Evolutionary conservation across 2,329 filamentous ascomycete species (phyloP).

Genomic region (Aspergillus sp.): DNA sequence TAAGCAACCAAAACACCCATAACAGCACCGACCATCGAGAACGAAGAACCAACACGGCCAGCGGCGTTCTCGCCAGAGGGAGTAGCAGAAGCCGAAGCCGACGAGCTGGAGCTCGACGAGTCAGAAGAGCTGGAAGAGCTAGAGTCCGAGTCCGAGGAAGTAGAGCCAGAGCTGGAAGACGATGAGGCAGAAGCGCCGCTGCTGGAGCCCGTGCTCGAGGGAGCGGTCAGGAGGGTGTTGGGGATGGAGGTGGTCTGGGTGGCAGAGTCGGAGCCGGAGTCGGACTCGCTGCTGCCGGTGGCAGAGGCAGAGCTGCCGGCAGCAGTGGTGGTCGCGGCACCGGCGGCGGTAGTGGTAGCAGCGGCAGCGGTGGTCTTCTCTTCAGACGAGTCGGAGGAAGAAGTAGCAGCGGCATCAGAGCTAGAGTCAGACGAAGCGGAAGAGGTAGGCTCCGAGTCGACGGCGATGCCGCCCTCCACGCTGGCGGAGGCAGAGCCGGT

Average conservation of each 20-base stretch:
- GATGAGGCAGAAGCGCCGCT: conserved; percentile 3
- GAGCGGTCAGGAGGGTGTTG: conserved; percentile 15
- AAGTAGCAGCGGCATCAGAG: background rate
- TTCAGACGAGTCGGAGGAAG: background rate
- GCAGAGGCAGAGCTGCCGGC: background rate
- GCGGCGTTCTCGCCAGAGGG: conserved; percentile 1
- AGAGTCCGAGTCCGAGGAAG: conserved; percentile 5
- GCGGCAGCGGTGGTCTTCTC: background rate
- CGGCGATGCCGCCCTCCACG: background rate
- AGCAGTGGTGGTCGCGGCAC: background rate
- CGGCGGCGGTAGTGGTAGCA: background rate
- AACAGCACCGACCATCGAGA: conserved; percentile 12
- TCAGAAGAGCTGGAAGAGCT: background rate
- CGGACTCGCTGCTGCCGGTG: background rate
- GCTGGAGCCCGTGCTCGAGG: conserved; percentile 6
- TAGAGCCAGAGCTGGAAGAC: conserved; percentile 7
- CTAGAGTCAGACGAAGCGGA: too few species aligned
- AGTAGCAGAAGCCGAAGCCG: background rate
- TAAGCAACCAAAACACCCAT: conserved; percentile 2
- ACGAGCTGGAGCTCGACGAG: background rate
- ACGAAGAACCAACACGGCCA: conserved; percentile 9
- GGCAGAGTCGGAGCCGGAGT: background rate
- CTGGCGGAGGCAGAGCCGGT: background rate
- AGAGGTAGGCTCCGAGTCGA: too few species aligned
- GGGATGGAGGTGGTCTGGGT: conserved; percentile 7